A percentile compares a stretch with the other conserved stretches of the same genome.
Conservation (phyloP, 352 stramenopile genomes). For the Globisporangium ultimum region DNA sequence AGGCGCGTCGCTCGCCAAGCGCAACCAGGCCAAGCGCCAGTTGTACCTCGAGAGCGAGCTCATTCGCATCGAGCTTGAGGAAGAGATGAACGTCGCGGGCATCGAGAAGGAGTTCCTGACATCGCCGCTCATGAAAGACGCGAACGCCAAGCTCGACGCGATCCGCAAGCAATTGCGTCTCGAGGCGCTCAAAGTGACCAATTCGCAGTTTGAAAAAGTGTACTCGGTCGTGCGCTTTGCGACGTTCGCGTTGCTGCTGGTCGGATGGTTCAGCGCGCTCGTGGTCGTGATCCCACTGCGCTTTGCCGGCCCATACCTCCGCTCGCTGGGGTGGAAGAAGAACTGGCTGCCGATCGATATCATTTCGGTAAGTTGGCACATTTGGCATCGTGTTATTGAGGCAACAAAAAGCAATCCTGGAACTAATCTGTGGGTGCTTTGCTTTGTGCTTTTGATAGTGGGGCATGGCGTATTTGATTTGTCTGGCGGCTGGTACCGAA, state of each 20-base stretch:
- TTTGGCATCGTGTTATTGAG: neutral
- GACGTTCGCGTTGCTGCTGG: slow-evolving; percentile 63
- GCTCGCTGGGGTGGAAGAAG: slow-evolving; percentile 56
- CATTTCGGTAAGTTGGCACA: slow-evolving; percentile 34
- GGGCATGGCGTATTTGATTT: slow-evolving; percentile 34
- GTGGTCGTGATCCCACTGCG: slow-evolving; percentile 67
- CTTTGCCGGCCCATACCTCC: slow-evolving; percentile 47
- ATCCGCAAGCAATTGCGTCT: slow-evolving; percentile 64
- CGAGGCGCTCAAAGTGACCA: slow-evolving; percentile 41
- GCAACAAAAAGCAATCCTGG: neutral
- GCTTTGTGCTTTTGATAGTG: slow-evolving; percentile 6
- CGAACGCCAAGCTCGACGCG: slow-evolving; percentile 53
- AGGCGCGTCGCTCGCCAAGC: slow-evolving; percentile 51
- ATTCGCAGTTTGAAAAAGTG: slow-evolving; percentile 43
- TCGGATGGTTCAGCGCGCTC: slow-evolving; percentile 72
- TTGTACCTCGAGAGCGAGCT: slow-evolving; percentile 74
- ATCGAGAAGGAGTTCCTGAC: slow-evolving; percentile 58
- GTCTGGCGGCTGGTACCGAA: slow-evolving; percentile 47
- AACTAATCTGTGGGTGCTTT: neutral
- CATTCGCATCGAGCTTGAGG: slow-evolving; percentile 75
- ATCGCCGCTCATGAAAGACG: slow-evolving; percentile 40
- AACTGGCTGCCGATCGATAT: slow-evolving; percentile 82
- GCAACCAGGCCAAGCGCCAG: slow-evolving; percentile 66
- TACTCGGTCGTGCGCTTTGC: slow-evolving; percentile 69
- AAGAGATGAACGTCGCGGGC: slow-evolving; percentile 63